A percentile compares a stretch with the other conserved stretches of the same genome.
These are phyloP conservation scores for Sapria himalayana DNA, from an alignment of 345 rosid genomes.

Conservation along the genomic window DNA sequence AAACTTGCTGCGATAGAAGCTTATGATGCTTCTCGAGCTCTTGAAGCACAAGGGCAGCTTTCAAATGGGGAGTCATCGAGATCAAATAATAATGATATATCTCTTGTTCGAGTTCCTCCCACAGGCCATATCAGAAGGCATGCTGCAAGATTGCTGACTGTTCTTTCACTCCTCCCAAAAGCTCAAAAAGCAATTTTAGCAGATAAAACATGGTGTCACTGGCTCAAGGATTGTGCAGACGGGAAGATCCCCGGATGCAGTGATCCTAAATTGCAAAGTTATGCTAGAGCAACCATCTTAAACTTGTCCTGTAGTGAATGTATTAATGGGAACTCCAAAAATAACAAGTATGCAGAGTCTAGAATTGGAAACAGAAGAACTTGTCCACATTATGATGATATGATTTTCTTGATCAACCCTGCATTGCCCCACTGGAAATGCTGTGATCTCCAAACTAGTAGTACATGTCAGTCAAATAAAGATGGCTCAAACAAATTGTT, in stretches of 20 bases:
- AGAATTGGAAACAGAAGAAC: slow-evolving; percentile 17
- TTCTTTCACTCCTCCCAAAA: slow-evolving; percentile 65
- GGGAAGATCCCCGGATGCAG: slow-evolving; percentile 50
- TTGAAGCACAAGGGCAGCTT: slow-evolving; percentile 32
- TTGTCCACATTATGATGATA: slow-evolving; percentile 54
- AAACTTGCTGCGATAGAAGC: slow-evolving; percentile 74
- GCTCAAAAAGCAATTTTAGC: slow-evolving; percentile 45
- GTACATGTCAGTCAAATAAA: slow-evolving; percentile 12
- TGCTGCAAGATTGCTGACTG: slow-evolving; percentile 70
- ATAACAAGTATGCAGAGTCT: slow-evolving; percentile 14
- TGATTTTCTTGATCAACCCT: slow-evolving; percentile 68
- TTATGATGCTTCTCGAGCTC: slow-evolving; percentile 71
- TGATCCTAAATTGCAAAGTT: slow-evolving; percentile 74
- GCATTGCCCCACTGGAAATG: slow-evolving; percentile 70
- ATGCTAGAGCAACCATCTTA: slow-evolving; percentile 67
- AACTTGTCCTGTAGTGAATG: slow-evolving; percentile 45
- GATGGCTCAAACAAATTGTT: slow-evolving; percentile 13
- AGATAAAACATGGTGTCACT: slow-evolving; percentile 56
- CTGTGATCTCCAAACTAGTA: slow-evolving; percentile 15
- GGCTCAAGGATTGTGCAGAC: slow-evolving; percentile 92
- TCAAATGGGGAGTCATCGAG: slow-evolving; percentile 26
- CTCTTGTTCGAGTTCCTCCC: slow-evolving; percentile 66
- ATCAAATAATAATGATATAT: slow-evolving; percentile 21
- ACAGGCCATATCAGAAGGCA: slow-evolving; percentile 81
- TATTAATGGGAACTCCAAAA: slow-evolving; percentile 13